Conservation (phyloP, 495 filamentous ascomycete species). For the Tuber magnatum region DNA sequence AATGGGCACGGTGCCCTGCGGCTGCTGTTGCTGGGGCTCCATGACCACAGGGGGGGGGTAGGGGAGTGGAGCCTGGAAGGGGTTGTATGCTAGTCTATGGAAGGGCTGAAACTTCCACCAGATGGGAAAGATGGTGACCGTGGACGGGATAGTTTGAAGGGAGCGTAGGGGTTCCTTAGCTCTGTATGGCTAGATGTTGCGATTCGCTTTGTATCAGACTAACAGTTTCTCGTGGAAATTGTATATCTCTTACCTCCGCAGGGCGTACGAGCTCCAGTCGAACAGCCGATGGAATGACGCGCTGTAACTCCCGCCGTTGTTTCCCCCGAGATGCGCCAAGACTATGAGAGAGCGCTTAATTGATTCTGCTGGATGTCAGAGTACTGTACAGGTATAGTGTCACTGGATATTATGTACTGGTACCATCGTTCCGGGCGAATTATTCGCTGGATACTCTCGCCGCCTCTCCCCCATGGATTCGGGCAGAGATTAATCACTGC, state of each 20-base stretch:
- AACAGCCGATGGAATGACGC: background rate
- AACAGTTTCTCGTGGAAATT: background rate
- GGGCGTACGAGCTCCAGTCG: background rate
- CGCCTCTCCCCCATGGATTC: background rate
- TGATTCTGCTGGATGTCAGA: background rate
- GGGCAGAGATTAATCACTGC: background rate
- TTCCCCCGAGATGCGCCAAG: background rate
- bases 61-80: constrained; percentile 6
- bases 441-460: background rate
- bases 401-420: background rate
- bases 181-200: background rate
- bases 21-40: constrained; percentile 33
- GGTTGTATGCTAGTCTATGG: constrained; percentile 3
- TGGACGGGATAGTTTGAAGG: background rate
- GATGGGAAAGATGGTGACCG: background rate
- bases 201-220: background rate
- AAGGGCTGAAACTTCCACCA: constrained; percentile 2
- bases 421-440: background rate
- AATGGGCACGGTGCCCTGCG: constrained; percentile 18
- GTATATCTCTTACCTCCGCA: background rate
- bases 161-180: background rate
- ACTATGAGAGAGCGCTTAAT: background rate
- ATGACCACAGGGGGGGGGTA: constrained; percentile 16
- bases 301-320: background rate
- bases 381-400: background rate